A percentile compares a stretch with the other conserved stretches of the same genome.
Evolutionary conservation across 768 basidiomycete genomes (phyloP).

Genomic region (Russula emetica): DNA sequence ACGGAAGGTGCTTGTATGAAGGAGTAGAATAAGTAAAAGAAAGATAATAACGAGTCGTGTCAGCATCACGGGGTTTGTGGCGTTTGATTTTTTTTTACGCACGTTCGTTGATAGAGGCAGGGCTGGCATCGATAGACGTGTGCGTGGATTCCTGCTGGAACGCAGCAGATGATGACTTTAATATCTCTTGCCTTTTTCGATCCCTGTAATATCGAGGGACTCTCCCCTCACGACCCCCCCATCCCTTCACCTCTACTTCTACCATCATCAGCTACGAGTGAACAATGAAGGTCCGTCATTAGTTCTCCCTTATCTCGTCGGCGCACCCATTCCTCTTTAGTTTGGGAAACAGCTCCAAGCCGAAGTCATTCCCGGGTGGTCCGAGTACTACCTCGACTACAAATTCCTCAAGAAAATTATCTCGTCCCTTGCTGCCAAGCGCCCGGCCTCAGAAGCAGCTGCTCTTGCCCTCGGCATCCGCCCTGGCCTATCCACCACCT

Average conservation of each 20-base stretch:
- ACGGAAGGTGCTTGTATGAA: slow-evolving; percentile 74
- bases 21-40: neutral
- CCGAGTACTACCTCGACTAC: slow-evolving; percentile 93
- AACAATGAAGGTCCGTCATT: slow-evolving; percentile 34
- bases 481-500: slow-evolving; percentile 50
- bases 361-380: slow-evolving; percentile 97
- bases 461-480: slow-evolving; percentile 79
- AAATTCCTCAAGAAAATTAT: slow-evolving; percentile 99
- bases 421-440: slow-evolving; percentile 85
- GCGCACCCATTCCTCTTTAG: slow-evolving; percentile 40
- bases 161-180: slow-evolving; percentile 1
- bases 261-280: slow-evolving; percentile 17
- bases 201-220: too few species aligned
- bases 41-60: slow-evolving; percentile 3
- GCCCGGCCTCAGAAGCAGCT: slow-evolving; percentile 87
- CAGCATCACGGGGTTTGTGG: slow-evolving; percentile 17
- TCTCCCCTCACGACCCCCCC: neutral
- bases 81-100: slow-evolving; percentile 32
- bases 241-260: neutral
- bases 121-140: slow-evolving; percentile 20
- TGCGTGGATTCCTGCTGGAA: slow-evolving; percentile 9
- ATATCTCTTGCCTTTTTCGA: slow-evolving; percentile 7
- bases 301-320: neutral
- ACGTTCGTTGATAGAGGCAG: slow-evolving; percentile 42
- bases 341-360: slow-evolving; percentile 98